phyloP scores from a whole-genome alignment of 2,329 filamentous ascomycete genomes.

The Ceratocystis colombiana region DNA sequence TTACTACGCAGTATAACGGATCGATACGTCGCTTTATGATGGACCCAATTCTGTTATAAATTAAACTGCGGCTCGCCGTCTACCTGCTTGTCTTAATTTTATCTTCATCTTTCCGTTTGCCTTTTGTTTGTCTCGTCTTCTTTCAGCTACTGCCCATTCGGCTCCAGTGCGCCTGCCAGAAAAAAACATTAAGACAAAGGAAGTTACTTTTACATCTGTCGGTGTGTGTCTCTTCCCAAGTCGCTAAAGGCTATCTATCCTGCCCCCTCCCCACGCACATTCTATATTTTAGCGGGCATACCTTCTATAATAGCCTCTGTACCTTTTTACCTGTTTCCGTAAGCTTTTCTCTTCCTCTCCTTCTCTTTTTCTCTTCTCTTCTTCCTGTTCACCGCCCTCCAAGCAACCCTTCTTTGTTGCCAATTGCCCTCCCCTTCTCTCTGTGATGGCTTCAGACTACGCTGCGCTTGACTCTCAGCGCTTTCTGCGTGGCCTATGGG shows the following conservation, averaged over 20 bases:
- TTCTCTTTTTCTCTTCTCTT: conserved; percentile 11
- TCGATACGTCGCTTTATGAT: too few species aligned
- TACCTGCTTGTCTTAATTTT: not conserved
- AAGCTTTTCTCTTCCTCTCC: not conserved
- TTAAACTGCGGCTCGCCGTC: not conserved
- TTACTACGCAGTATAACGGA: too few species aligned
- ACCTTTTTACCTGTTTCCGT: too few species aligned
- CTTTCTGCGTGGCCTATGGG: conserved; percentile 18
- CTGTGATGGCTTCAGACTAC: conserved; percentile 12
- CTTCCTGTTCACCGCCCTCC: not conserved
- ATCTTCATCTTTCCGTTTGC: not conserved
- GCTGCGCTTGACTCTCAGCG: conserved; percentile 17
- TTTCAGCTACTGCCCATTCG: not conserved
- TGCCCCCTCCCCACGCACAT: not conserved
- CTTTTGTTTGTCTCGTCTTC: not conserved
- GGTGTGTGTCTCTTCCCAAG: not conserved
- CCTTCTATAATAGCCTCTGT: too few species aligned
- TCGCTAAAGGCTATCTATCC: not conserved
- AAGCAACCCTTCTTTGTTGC: not conserved
- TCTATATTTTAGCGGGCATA: too few species aligned
- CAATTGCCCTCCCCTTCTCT: not conserved
- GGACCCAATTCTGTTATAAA: not conserved
- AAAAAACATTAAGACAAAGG: not conserved
- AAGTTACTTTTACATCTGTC: not conserved
- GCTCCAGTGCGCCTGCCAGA: too few species aligned